Base-by-base conservation (phyloP, 306 rosid species). In the Oxytropis ochrocephala region DNA sequence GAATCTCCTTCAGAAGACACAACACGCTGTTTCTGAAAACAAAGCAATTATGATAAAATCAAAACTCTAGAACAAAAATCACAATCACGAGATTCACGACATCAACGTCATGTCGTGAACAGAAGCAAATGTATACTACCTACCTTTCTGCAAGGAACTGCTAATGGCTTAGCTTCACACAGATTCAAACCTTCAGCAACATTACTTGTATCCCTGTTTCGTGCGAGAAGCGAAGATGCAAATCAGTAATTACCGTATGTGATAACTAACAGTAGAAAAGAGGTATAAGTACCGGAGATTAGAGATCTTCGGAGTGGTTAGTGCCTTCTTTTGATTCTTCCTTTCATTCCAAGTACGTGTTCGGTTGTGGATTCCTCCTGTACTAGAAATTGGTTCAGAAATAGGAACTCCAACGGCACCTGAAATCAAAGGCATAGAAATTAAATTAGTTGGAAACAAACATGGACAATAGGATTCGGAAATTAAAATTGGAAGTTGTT, bases 111-210 rank as follows among this genome's bases (percentile, higher is more conserved):
- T 11, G 19, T 4, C 4, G 55, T 36, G 19, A 38, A 47, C 48
- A 17, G 12, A 74, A 71, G 0, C 42, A 36, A 8, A 36, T 36
- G 1, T 32, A 32, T 2, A 32, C 19, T 7, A 6, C 43, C 11
- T 70, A 92, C 98, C 95, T 85, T 89, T 74, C 71, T 80, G 46
- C 53, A 69, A 42, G 82, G 87, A 76, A 59, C 84, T 17, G 79
- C 69, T 56, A 70, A 66, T 57, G 88, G 75, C 74, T 75, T 78
- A 29, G 86, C 83, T 67, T 75, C 61, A 19, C 58, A 60, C 38
- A 21, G 60, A 77, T 64, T 36, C 58, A 54, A 57, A 47, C 21
- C 49, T 73, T 59, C 74, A 63, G 59, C 69, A 39, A 68, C 83
- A 30, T 35, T 61, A 8, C 21, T 47, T 47, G 54, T 72, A n/a